Conservation (phyloP, 306 rosid species). For the Inga leiocalycina region DNA sequence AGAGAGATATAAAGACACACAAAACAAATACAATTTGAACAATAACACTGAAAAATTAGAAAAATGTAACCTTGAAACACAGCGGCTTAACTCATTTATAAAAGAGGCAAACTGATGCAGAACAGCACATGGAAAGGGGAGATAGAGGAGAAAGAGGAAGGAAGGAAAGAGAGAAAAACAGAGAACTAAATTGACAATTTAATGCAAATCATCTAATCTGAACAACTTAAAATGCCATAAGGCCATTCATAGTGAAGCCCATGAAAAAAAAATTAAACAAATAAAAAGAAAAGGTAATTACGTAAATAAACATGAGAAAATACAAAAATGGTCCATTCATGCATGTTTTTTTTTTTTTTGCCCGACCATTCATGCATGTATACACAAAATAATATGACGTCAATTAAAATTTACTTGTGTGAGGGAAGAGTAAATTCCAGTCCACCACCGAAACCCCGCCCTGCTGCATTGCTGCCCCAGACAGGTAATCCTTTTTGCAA, state of each 20-base stretch:
- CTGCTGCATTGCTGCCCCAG: slow-evolving; percentile 81
- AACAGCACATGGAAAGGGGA: background rate
- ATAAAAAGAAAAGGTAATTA: background rate
- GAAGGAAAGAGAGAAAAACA: background rate
- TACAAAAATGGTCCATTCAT: background rate
- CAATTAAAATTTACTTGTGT: slow-evolving; percentile 71
- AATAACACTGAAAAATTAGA: background rate
- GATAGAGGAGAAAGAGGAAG: background rate
- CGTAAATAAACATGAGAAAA: background rate
- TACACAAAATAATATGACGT: slow-evolving; percentile 14
- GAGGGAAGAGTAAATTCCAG: slow-evolving; percentile 97
- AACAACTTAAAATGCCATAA: background rate
- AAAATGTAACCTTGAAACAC: background rate
- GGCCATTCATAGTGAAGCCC: background rate
- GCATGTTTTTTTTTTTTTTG: background rate
- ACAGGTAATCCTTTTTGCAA: slow-evolving; percentile 76
- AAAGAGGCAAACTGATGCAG: background rate
- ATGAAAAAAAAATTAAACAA: background rate
- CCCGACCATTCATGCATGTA: background rate
- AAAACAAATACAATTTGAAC: too few species aligned
- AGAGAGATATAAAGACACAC: background rate
- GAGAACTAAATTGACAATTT: background rate
- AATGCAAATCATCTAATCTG: background rate
- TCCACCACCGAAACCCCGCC: slow-evolving; percentile 91
- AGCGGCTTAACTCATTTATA: background rate